phyloP scores from a whole-genome alignment of 345 rosid species.

The Eucalyptus shirleyi region DNA sequence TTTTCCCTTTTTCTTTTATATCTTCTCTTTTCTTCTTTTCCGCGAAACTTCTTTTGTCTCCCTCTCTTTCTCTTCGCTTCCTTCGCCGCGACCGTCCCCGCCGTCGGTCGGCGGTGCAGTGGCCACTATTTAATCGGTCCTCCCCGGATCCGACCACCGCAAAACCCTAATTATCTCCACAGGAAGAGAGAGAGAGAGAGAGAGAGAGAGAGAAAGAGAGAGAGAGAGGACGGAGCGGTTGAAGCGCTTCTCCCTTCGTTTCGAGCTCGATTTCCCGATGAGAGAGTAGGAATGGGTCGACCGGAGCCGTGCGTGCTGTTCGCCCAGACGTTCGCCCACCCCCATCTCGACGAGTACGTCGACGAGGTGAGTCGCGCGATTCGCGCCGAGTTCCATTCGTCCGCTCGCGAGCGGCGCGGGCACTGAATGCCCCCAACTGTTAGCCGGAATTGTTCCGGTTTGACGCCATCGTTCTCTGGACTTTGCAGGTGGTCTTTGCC shows the following conservation, averaged over 20 bases:
- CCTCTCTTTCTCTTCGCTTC: background rate
- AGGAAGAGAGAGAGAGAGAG: background rate
- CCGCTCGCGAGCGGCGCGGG: background rate
- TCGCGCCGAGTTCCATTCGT: background rate
- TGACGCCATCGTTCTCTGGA: background rate
- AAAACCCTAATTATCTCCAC: background rate
- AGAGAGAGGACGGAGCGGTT: background rate
- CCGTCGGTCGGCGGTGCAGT: background rate
- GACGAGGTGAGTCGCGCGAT: slow-evolving; percentile 51
- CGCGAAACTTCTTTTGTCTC: background rate
- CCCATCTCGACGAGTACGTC: slow-evolving; percentile 91
- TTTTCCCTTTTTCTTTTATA: background rate
- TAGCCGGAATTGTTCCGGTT: background rate
- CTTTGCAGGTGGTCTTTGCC: slow-evolving; percentile 69
- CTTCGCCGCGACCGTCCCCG: background rate
- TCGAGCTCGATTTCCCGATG: background rate
- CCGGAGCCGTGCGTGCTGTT: slow-evolving; percentile 92
- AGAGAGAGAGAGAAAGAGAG: background rate
- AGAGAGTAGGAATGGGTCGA: slow-evolving; percentile 41
- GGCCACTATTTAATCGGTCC: background rate
- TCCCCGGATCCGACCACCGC: background rate
- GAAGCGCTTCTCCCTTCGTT: background rate
- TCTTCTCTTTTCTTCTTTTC: background rate
- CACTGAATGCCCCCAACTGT: background rate
- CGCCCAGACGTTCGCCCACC: slow-evolving; percentile 88